Percentiles rank a stretch among this genome's conserved stretches.
Conservation (phyloP, 345 rosid genomes). For the Citrus sinensis region DVS_A1.0 CM039162.1:25030501-25031000, state of each 20-base stretch:
- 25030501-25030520: too few species aligned
- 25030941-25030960: slow-evolving; percentile 10
- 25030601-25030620: neutral
- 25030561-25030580: neutral
- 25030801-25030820: neutral
- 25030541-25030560: neutral
- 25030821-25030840: neutral
- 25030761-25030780: neutral
- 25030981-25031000: slow-evolving; percentile 23
- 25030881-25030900: slow-evolving; percentile 31
- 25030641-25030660: neutral
- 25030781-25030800: neutral
- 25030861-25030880: neutral
- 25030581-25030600: neutral
- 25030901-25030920: slow-evolving; percentile 63
- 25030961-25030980: slow-evolving; percentile 35
- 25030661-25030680: too few species aligned
- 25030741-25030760: neutral
- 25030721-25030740: neutral
- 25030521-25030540: neutral
- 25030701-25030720: neutral
- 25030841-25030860: neutral
- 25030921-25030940: slow-evolving; percentile 46
- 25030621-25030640: neutral
- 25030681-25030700: neutral